A percentile compares a stretch with the other conserved stretches of the same genome.
These are phyloP conservation scores for Phlebiopsis gigantea DNA, from an alignment of 768 basidiomycete genomes.

Conservation along the genomic window DNA sequence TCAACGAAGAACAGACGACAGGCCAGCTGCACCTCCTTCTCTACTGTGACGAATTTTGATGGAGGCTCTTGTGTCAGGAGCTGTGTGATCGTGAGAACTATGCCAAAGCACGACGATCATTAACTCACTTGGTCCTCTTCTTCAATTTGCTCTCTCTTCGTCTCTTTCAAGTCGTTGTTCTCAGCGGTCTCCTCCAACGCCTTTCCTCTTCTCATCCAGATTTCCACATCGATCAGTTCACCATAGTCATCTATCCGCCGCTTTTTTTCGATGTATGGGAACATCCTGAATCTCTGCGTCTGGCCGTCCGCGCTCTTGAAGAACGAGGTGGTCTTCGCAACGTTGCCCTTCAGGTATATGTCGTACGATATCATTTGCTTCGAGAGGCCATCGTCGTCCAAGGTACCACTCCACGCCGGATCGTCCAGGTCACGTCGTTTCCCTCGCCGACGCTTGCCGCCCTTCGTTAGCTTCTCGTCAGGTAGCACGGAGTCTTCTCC, in stretches of 20 bases:
- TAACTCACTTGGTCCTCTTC: slow-evolving; percentile 71
- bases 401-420: slow-evolving; percentile 49
- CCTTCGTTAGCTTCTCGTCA: slow-evolving; percentile 42
- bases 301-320: slow-evolving; percentile 75
- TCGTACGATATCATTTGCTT: slow-evolving; percentile 84
- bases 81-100: slow-evolving; percentile 31
- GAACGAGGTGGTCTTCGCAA: slow-evolving; percentile 78
- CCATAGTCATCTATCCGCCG: slow-evolving; percentile 93
- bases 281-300: slow-evolving; percentile 88
- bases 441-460: slow-evolving; percentile 39
- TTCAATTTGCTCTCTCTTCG: slow-evolving; percentile 64
- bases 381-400: slow-evolving; percentile 74
- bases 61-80: slow-evolving; percentile 79
- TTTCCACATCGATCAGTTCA: slow-evolving; percentile 90
- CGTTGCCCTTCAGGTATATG: slow-evolving; percentile 96
- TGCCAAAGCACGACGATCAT: background rate
- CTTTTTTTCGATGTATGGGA: slow-evolving; percentile 92
- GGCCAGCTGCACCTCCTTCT: slow-evolving; percentile 72
- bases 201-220: slow-evolving; percentile 92
- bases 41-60: slow-evolving; percentile 80
- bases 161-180: slow-evolving; percentile 72
- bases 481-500: slow-evolving; percentile 27
- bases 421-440: slow-evolving; percentile 41
- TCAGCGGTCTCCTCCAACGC: slow-evolving; percentile 88
- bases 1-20: slow-evolving; percentile 90